Evolutionary conservation across 805 yeast genomes (phyloP).

Genomic region (Grigorovia jiainica): DNA sequence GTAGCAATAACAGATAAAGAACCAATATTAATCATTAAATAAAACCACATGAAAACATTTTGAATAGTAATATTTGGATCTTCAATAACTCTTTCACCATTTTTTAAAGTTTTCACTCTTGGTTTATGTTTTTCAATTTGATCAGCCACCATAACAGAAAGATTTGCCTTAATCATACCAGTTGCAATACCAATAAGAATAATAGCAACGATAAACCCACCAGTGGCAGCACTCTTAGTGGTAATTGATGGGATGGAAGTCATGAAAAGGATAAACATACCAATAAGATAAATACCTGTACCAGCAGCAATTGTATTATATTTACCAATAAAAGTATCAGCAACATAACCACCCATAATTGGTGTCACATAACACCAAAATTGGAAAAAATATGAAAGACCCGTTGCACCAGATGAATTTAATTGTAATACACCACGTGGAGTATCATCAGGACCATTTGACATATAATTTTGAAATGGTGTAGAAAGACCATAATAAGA

Average conservation of each 20-base stretch:
- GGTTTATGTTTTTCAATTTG: conserved; percentile 56
- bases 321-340: conserved; percentile 70
- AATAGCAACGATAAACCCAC: conserved; percentile 42
- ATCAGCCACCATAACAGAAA: conserved; percentile 62
- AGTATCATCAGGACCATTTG: conserved; percentile 36
- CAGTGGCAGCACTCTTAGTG: conserved; percentile 43
- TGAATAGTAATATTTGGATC: conserved; percentile 67
- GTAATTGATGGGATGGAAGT: conserved; percentile 57
- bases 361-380: conserved; percentile 82
- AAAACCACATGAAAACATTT: conserved; percentile 66
- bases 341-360: conserved; percentile 61
- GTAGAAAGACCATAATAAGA: conserved; percentile 72
- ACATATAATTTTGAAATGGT: conserved; percentile 74
- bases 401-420: conserved; percentile 57
- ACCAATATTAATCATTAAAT: conserved; percentile 69
- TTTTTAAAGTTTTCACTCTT: conserved; percentile 44
- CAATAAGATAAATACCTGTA: conserved; percentile 48
- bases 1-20: conserved; percentile 69
- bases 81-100: conserved; percentile 58
- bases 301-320: conserved; percentile 57
- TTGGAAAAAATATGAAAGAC: conserved; percentile 63
- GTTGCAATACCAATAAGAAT: conserved; percentile 62
- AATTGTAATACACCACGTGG: conserved; percentile 49
- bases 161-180: conserved; percentile 73
- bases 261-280: conserved; percentile 54